Percentiles rank a stretch among this genome's conserved stretches.
phyloP scores from a whole-genome alignment of 2,329 filamentous ascomycete species.

The Bipolaris victoriae region DNA sequence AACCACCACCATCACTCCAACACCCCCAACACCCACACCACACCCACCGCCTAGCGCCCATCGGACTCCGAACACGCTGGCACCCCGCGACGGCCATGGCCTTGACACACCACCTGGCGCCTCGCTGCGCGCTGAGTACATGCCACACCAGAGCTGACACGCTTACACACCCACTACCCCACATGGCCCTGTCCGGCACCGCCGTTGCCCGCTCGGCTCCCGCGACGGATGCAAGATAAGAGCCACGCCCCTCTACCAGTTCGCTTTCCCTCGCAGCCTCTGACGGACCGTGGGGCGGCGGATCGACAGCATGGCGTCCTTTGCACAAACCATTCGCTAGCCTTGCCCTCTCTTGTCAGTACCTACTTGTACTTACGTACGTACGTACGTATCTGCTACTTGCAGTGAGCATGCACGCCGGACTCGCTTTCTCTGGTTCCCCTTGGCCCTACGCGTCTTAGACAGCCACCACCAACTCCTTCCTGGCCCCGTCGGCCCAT shows the following conservation, averaged over 20 bases:
- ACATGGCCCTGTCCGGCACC: constrained; percentile 18
- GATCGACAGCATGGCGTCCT: constrained; percentile 4
- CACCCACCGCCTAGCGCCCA: constrained; percentile 29
- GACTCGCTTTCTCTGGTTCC: not conserved
- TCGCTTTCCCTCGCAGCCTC: not conserved
- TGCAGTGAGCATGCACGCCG: not conserved
- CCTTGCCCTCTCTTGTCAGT: too few species aligned
- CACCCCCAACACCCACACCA: not conserved
- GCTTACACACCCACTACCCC: constrained; percentile 20
- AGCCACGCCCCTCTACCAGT: not conserved
- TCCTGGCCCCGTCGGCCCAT: too few species aligned
- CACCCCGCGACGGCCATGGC: not conserved
- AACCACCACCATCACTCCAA: not conserved
- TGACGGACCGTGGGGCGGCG: constrained; percentile 5
- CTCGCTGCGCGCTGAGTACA: constrained; percentile 30
- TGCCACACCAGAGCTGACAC: constrained; percentile 1
- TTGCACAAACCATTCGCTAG: too few species aligned
- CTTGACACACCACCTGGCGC: constrained; percentile 9
- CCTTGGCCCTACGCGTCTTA: not conserved
- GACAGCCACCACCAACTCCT: not conserved
- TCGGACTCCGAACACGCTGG: constrained; percentile 36
- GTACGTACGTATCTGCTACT: too few species aligned
- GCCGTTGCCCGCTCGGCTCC: constrained; percentile 14
- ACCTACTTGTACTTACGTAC: too few species aligned
- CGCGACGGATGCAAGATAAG: constrained; percentile 8